Percentiles rank a stretch among this genome's conserved stretches.
Conservation (phyloP, 1,284 basidiomycete genomes). For the Xerocomus cyaneibrunnescens region DNA sequence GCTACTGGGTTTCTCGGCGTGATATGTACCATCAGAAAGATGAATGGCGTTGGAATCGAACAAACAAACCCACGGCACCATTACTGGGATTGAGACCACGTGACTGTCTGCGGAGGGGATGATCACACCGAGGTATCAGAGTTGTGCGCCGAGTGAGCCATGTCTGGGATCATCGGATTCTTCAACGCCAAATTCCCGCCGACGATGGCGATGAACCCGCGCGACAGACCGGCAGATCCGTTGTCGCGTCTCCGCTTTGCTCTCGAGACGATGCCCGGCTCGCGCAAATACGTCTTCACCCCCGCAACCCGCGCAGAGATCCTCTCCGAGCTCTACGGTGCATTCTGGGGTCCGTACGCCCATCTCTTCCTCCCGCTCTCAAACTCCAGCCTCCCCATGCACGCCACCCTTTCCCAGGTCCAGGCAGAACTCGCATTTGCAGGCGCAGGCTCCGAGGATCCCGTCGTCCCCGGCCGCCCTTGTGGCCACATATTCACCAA, state of each 20-base stretch:
- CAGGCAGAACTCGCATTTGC: constrained; percentile 57
- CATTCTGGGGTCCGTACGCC: constrained; percentile 74
- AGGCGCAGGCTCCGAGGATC: constrained; percentile 57
- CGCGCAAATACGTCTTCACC: constrained; percentile 72
- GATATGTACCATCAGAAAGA: too few species aligned
- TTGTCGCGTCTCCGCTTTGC: constrained; percentile 68
- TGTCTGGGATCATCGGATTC: too few species aligned
- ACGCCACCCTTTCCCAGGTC: constrained; percentile 63
- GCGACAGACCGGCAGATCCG: constrained; percentile 54
- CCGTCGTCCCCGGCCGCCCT: constrained; percentile 59
- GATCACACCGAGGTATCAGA: too few species aligned
- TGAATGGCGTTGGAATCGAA: too few species aligned
- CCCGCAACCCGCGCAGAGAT: constrained; percentile 71
- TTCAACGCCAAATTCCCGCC: constrained; percentile 49
- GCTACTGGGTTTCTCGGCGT: too few species aligned
- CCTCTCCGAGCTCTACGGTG: constrained; percentile 72
- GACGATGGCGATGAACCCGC: constrained; percentile 53
- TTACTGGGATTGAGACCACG: too few species aligned
- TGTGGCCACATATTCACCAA: constrained; percentile 81
- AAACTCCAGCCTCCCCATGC: constrained; percentile 57
- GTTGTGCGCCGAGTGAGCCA: too few species aligned
- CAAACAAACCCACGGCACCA: too few species aligned
- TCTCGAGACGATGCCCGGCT: constrained; percentile 75
- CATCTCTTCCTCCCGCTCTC: constrained; percentile 67
- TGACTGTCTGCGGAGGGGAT: too few species aligned